Base-by-base conservation (phyloP, 169 alveolate species). In the Eimeria falciformis region DNA sequence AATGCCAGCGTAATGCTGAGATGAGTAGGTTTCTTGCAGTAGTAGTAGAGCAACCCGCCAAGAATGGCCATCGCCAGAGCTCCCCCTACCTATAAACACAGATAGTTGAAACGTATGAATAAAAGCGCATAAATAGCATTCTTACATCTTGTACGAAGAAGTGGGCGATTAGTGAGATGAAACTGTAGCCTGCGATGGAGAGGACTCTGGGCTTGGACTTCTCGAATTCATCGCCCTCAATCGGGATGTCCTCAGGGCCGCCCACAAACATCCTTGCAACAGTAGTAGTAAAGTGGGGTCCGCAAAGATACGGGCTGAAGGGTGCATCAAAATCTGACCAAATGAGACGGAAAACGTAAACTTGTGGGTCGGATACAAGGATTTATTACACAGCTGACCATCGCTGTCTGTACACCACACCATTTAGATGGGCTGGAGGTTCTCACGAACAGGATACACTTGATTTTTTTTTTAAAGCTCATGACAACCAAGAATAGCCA, bases 141-240 rank as follows among this genome's bases (percentile, higher is more conserved):
- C 93, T 73, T 47, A 89, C 93, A 66, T 89, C 93, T 55, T 89
- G 93, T 17, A 82, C 93, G 71, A 89, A 73, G 66, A 75, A 89
- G 82, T 89, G 93, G 62, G 89, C 93, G 27, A 89, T 73, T 43
- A 89, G 78, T 23, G 93, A 81, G 46, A 58, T 47, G 14, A 73
- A 66, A 43, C 93, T 29, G 89, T 75, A 89, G 25, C 84, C 55
- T 12, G 89, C 81, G 6, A 89, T 73, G 46, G 73, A 53, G 37
- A 75, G 89, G 27, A 89, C 82, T 55, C 87, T 73, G 18, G 93
- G 93, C 82, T 75, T 89, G 40, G 93, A 55, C 79, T 89, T 89
- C 56, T 89, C 93, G 71, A 29, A 77, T 81, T 73, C 93, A 29
- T 50, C 85, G 5, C 93, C 93, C 93, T 89, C 93, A 58, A 89